Percentiles rank a stretch among this genome's conserved stretches.
phyloP scores from a whole-genome alignment of 179 eudicot genomes.

The Vitellaria paradoxa region DNA sequence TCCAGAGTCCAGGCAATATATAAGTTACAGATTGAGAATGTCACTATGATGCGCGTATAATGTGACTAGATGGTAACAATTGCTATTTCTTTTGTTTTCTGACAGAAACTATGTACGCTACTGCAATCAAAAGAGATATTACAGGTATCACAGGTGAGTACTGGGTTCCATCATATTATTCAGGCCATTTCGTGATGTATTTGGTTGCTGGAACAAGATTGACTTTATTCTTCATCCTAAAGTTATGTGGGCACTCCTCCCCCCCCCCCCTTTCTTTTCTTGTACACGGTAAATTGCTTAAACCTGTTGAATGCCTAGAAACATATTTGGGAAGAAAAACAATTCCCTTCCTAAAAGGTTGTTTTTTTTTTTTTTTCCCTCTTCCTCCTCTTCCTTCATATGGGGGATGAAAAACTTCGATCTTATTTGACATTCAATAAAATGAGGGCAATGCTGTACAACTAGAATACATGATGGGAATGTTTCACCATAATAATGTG shows the following conservation, averaged over 20 bases:
- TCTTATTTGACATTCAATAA: neutral
- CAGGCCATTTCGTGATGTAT: neutral
- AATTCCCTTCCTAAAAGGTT: neutral
- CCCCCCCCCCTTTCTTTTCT: no score
- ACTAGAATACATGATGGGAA: no score
- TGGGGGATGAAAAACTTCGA: neutral
- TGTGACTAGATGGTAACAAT: neutral
- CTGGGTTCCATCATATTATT: neutral
- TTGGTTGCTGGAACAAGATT: neutral
- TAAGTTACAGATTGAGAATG: neutral
- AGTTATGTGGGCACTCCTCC: no score
- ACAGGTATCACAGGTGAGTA: slow-evolving; percentile 10
- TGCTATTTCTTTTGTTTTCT: neutral
- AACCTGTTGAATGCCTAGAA: neutral
- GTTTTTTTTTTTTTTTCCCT: neutral
- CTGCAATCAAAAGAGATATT: neutral
- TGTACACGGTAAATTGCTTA: no score
- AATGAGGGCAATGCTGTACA: no score
- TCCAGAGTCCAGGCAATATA: no score
- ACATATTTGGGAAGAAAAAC: neutral
- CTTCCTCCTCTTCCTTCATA: neutral
- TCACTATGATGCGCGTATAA: neutral
- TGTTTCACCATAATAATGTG: no score
- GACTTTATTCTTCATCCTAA: neutral
- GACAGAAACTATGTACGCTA: neutral